Base-by-base conservation (phyloP, 1,284 basidiomycete genomes). In the Grifola frondosa region DNA sequence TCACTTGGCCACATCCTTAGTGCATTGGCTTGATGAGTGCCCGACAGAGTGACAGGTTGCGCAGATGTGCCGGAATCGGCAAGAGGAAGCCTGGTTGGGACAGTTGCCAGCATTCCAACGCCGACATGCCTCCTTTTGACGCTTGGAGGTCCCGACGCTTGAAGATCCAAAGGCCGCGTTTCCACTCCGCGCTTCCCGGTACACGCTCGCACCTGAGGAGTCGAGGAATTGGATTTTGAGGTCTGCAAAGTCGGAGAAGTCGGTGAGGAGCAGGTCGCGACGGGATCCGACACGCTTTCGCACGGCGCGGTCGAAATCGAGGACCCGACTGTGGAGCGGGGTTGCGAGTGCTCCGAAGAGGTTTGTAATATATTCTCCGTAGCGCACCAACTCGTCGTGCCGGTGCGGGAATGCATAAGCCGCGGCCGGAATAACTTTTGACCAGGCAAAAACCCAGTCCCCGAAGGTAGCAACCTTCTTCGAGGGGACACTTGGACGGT, bases 241-340 rank as follows among this genome's bases (percentile, higher is more conserved):
- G 24, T 30, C 25, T 4, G 11, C 12, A 22, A 37, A 43, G 19
- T 17, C 24, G 7, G 30, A 21, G 21, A 25, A 35, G 25, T 46
- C 25, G 3, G 44, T 40, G 38, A 43, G 34, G n/a, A 8, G 7
- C 12, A 37, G 34, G 10, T 30, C 12, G 5, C 19, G n/a, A 17
- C 25, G 13, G 13, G 16, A 10, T 12, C 13, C 15, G 5, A 43
- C 28, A 9, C 16, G 13, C 12, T 37, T 36, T 10, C 34, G 26
- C 6, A 36, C 19, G 11, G 41, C 41, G 12, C n/a, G 8, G 34
- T 43, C 34, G 29, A 23, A 43, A 11, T 43, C 29, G 19, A 43
- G 10, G 12, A 43, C 17, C 13, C 25, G 24, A 4, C 29, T 8
- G 13, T 30, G 17, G 34, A 20, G 7, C 5, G 8, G 8, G 6